Conservation (phyloP, 352 stramenopile genomes). For the Globisporangium paroecandrum region DNA sequence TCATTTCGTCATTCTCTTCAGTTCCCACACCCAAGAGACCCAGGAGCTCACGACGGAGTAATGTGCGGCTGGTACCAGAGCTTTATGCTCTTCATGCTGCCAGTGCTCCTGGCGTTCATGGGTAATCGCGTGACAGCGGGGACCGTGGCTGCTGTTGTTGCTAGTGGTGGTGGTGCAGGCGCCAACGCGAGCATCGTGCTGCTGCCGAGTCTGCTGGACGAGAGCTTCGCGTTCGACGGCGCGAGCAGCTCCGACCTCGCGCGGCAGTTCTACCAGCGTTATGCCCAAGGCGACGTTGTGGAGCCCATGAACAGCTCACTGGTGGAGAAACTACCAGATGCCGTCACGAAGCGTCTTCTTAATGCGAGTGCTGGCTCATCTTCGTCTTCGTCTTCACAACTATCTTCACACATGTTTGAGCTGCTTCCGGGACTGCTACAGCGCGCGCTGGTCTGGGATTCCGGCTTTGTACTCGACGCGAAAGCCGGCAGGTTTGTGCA, state of each 20-base stretch:
- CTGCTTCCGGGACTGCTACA: conserved; percentile 20
- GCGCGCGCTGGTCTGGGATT: conserved; percentile 23
- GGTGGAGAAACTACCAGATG: conserved; percentile 7
- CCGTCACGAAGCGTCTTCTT: conserved; percentile 14
- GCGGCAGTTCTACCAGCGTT: conserved; percentile 27
- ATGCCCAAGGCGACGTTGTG: background rate
- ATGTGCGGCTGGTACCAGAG: background rate
- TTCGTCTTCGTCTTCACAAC: background rate
- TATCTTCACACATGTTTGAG: conserved; percentile 8
- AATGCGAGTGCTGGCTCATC: background rate
- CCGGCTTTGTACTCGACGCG: conserved; percentile 15
- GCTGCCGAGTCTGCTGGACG: conserved; percentile 17
- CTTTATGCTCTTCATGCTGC: background rate
- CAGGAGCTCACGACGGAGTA: too few species aligned
- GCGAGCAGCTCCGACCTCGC: conserved; percentile 21
- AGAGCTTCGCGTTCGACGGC: conserved; percentile 15
- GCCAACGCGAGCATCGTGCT: background rate
- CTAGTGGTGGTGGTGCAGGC: background rate
- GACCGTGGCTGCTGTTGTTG: background rate
- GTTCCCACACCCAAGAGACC: background rate
- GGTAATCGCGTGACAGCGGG: background rate
- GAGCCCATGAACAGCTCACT: background rate
- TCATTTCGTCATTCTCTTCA: background rate
- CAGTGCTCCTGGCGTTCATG: too few species aligned
- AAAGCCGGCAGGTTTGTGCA: conserved; percentile 9